A percentile compares a stretch with the other conserved stretches of the same genome.
Conservation (phyloP, 1,139 yeast genomes). For the Geotrichum restrictum region DNA sequence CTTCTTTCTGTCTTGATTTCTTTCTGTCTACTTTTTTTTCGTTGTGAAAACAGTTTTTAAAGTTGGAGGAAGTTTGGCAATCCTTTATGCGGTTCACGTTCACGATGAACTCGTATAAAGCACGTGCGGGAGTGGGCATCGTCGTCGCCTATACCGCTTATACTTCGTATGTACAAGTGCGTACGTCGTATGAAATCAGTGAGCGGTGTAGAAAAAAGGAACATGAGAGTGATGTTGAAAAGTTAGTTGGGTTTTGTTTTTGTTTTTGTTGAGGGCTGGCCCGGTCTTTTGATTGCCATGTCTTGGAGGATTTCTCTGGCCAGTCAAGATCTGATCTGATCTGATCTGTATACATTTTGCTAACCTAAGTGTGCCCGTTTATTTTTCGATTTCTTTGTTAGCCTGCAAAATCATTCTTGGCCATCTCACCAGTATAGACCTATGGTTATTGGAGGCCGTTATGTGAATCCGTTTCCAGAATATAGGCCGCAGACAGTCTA, state of each 20-base stretch:
- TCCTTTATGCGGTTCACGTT: slow-evolving; percentile 18
- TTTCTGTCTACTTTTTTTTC: no score
- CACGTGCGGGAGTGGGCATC: slow-evolving; percentile 51
- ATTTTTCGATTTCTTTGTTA: slow-evolving; percentile 26
- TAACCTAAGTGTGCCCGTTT: slow-evolving; percentile 16
- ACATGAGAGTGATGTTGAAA: slow-evolving; percentile 19
- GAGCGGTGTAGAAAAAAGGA: slow-evolving; percentile 42
- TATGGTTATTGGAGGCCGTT: slow-evolving; percentile 70
- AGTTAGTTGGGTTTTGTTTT: slow-evolving; percentile 10
- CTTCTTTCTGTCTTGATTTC: no score
- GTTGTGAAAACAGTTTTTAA: background rate
- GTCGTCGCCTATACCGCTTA: slow-evolving; percentile 63
- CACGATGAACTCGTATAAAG: slow-evolving; percentile 24
- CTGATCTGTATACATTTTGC: slow-evolving; percentile 10
- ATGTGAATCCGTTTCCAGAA: slow-evolving; percentile 87
- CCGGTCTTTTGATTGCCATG: no score
- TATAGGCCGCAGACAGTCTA: slow-evolving; percentile 85
- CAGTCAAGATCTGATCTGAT: no score
- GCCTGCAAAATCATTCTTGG: slow-evolving; percentile 38
- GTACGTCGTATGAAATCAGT: slow-evolving; percentile 56
- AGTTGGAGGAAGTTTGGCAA: slow-evolving; percentile 6
- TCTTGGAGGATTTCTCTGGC: no score
- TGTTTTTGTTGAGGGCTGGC: background rate
- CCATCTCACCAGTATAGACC: slow-evolving; percentile 37
- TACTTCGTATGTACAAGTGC: slow-evolving; percentile 57